A percentile compares a stretch with the other conserved stretches of the same genome.
phyloP scores from a whole-genome alignment of 495 filamentous ascomycete species.

The Evernia prunastri region DNA sequence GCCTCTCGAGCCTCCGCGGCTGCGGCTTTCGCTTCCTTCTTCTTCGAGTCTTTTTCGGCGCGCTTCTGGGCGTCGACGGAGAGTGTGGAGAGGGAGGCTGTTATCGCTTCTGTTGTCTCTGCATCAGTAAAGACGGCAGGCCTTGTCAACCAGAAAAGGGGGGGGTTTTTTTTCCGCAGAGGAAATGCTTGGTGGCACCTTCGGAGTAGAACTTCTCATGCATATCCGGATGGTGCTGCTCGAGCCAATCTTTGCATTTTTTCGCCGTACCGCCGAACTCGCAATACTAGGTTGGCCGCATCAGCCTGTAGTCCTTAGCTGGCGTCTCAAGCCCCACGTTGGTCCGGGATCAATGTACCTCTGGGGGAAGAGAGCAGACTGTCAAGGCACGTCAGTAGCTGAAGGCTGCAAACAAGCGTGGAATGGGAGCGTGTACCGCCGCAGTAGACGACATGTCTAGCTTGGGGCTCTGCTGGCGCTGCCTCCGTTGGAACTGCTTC shows the following conservation, averaged over 20 bases:
- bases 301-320: conserved; percentile 31
- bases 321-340: not conserved
- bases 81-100: conserved; percentile 73
- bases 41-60: conserved; percentile 86
- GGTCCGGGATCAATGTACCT: conserved; percentile 53
- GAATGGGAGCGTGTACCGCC: conserved; percentile 52
- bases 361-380: conserved; percentile 92
- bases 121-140: conserved; percentile 7
- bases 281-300: conserved; percentile 65
- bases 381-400: not conserved
- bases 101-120: conserved; percentile 61
- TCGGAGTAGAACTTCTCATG: conserved; percentile 76
- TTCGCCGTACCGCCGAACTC: conserved; percentile 97
- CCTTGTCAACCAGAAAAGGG: conserved; percentile 14
- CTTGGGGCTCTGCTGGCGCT: conserved; percentile 49
- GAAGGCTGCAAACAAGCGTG: conserved; percentile 13
- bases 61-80: conserved; percentile 85
- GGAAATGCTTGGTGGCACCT: conserved; percentile 42
- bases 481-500: conserved; percentile 35
- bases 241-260: conserved; percentile 94
- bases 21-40: conserved; percentile 89
- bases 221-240: conserved; percentile 63
- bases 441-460: conserved; percentile 68
- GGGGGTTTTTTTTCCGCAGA: not conserved
- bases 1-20: conserved; percentile 72